Evolutionary conservation across 441 rosid genomes (phyloP).

Genomic region (Metrosideros polymorpha): DNA sequence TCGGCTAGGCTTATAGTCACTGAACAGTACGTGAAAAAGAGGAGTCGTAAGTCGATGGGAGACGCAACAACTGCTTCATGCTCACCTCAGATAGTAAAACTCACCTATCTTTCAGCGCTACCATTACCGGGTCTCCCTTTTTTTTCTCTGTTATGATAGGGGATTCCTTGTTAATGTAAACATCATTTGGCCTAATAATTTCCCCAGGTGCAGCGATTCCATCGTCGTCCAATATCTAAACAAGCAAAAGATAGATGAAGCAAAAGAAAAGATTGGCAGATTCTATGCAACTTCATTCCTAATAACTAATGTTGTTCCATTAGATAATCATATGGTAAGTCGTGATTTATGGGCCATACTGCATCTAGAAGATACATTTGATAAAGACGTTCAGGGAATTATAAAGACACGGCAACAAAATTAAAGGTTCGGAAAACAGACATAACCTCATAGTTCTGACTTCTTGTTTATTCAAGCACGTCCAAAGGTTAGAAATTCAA

Average conservation of each 20-base stretch:
- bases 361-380: background rate
- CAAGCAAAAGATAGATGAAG: background rate
- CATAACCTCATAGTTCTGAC: background rate
- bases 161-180: slow-evolving; percentile 57
- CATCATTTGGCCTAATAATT: slow-evolving; percentile 59
- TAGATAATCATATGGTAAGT: background rate
- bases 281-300: background rate
- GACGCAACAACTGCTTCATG: background rate
- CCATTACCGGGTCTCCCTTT: slow-evolving; percentile 8
- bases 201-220: slow-evolving; percentile 94
- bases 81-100: slow-evolving; percentile 1
- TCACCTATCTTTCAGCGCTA: slow-evolving; percentile 46
- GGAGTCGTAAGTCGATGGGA: background rate
- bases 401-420: background rate
- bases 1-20: slow-evolving; percentile 49
- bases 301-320: background rate
- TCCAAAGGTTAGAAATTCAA: background rate
- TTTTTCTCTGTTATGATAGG: slow-evolving; percentile 45
- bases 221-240: slow-evolving; percentile 74
- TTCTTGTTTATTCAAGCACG: background rate
- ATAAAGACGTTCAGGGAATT: background rate
- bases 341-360: background rate
- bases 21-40: slow-evolving; percentile 16
- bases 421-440: background rate
- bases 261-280: background rate